Evolutionary conservation across 2,329 filamentous ascomycete species (phyloP), one percentile per base, ranked within the genome.

Genomic region (Cladosporium phlei): DNA sequence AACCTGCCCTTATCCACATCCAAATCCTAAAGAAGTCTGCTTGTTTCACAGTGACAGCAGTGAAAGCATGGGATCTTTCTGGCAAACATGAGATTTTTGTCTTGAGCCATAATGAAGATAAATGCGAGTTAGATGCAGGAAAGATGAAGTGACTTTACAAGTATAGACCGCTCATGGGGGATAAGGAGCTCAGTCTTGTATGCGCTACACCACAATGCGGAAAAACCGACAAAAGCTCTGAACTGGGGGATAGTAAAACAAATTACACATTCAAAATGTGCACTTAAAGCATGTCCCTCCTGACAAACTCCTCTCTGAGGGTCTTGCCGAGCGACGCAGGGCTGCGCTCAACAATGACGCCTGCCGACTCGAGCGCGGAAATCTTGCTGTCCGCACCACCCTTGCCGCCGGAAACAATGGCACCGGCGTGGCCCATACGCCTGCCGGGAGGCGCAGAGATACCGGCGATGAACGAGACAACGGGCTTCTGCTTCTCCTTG

Each of bases 311-410:
- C 55, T 87, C 85, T 67, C 94, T 88, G 64, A 98, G 78, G 51
- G 89, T 85, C 81, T 95, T 96, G 69, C 93, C 93, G 61, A 98
- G 80, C 59, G 82, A 73, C 58, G 93, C 93, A 55, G 93, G 91
- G 64, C 88, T 95, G 71, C 88, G 85, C 83, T 97, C 91, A 58
- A 98, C 93, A 62, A 96, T 81, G 62, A 97, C 93, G 69, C 93
- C 93, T 53, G 93, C 93, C 55, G 80, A 79, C 77, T 97, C 86
- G 51, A 98, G 83, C 52, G 93, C 93, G 63, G 83, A 78, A 73
- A 98, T 98, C 85, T 98, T 98, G 67, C 88, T 94, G 75, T 97
- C 89, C 56, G 93, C 93, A 68, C 89, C 93, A 66, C 93, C 93
- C 82, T 96, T 97, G 63, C 93, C 93, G 62, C 93, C 93, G 59